Conservation (phyloP, 805 yeast species). For the Starmerella apis region DNA sequence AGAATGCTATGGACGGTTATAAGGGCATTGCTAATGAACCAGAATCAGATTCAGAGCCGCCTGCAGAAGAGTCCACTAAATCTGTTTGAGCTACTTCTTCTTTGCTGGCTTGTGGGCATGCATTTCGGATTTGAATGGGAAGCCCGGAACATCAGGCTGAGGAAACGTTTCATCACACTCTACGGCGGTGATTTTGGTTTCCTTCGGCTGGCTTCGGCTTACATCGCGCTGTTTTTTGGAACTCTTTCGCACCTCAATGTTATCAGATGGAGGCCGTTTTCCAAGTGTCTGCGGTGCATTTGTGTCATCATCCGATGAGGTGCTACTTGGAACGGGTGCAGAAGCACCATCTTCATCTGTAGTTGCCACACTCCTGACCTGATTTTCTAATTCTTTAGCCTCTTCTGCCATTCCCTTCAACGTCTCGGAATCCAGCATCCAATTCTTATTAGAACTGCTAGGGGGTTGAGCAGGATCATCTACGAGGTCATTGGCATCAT, state of each 20-base stretch:
- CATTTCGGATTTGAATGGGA: slow-evolving; percentile 9
- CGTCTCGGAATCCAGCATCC: slow-evolving; percentile 3
- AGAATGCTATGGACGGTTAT: too few relatives aligned
- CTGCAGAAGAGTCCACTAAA: slow-evolving; percentile 36
- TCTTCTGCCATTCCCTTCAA: neutral
- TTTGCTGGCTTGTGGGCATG: neutral
- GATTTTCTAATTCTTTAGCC: neutral
- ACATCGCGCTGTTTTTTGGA: neutral
- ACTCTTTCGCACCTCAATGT: neutral
- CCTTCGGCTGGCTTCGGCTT: neutral
- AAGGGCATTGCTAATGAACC: neutral
- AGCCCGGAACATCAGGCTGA: slow-evolving; percentile 14
- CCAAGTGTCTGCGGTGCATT: neutral
- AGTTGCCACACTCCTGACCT: neutral
- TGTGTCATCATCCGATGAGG: neutral
- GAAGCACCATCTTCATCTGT: neutral
- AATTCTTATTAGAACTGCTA: neutral
- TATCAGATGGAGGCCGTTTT: neutral
- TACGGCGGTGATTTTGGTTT: slow-evolving; percentile 12
- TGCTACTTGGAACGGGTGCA: neutral
- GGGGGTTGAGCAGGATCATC: slow-evolving; percentile 4
- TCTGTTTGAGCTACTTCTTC: neutral
- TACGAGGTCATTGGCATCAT: slow-evolving; percentile 16
- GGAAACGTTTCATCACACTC: slow-evolving; percentile 15
- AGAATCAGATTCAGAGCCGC: slow-evolving; percentile 30